Percentiles rank a stretch among this genome's conserved stretches.
Evolutionary conservation across 352 stramenopile genomes (phyloP).

Genomic region (Phytophthora foliorum): DNA sequence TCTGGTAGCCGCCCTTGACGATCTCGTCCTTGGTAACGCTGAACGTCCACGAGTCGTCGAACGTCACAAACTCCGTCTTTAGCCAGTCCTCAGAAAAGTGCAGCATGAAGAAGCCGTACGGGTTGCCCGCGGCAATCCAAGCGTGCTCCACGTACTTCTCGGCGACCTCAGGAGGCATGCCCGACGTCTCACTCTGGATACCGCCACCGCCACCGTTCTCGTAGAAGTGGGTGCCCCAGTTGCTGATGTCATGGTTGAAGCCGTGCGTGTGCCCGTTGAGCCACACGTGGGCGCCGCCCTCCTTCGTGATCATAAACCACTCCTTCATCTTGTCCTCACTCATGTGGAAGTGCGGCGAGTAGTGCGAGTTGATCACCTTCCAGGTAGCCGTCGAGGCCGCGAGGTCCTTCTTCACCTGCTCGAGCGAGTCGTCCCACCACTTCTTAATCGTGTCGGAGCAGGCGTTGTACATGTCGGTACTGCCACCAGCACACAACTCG

Average conservation of each 20-base stretch:
- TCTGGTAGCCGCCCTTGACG: constrained; percentile 80
- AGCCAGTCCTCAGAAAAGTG: constrained; percentile 90
- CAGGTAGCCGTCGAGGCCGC: constrained; percentile 78
- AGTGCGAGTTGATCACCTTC: constrained; percentile 93
- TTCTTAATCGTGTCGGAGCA: constrained; percentile 78
- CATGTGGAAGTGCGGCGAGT: constrained; percentile 92
- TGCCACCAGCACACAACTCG: constrained; percentile 77
- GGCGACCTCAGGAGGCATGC: constrained; percentile 70
- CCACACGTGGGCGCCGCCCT: constrained; percentile 80
- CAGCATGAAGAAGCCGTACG: constrained; percentile 90
- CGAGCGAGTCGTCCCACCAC: constrained; percentile 84
- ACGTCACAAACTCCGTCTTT: constrained; percentile 86
- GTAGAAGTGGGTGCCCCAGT: constrained; percentile 90
- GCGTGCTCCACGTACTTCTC: constrained; percentile 85
- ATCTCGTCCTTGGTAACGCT: constrained; percentile 81
- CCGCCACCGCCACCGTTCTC: constrained; percentile 89
- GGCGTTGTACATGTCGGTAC: constrained; percentile 77
- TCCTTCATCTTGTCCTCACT: constrained; percentile 90
- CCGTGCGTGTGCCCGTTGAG: constrained; percentile 90
- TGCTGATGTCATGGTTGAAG: constrained; percentile 90
- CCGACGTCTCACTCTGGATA: constrained; percentile 89
- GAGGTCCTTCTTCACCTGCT: constrained; percentile 76
- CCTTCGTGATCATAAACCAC: constrained; percentile 88
- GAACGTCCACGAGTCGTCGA: constrained; percentile 84
- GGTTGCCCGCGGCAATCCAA: constrained; percentile 83